These are phyloP conservation scores for Xylaria sp. DNA, from an alignment of 2,329 filamentous ascomycete genomes.

Conservation along the genomic window DNA sequence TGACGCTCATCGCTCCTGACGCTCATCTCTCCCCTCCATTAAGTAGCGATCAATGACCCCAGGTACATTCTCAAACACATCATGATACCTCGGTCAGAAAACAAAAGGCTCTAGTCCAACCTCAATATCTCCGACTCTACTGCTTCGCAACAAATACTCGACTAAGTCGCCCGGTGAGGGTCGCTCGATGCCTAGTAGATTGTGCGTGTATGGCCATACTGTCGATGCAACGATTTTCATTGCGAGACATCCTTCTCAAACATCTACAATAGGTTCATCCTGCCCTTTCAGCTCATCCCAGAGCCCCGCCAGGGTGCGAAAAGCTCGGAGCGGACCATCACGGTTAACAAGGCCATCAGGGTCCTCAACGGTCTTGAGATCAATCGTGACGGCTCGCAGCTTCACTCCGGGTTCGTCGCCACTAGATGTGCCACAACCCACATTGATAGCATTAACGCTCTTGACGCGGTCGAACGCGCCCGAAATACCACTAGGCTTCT, in stretches of 20 bases:
- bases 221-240: not conserved
- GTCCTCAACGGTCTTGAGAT: constrained; percentile 26
- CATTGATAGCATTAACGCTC: constrained; percentile 40
- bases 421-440: constrained; percentile 22
- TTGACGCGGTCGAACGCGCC: constrained; percentile 35
- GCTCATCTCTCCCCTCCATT: not conserved
- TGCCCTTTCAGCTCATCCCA: constrained; percentile 7
- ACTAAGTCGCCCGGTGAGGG: not conserved
- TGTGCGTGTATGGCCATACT: not conserved
- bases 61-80: not conserved
- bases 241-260: not conserved
- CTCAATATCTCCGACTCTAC: not conserved
- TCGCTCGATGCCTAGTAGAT: not conserved
- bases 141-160: not conserved
- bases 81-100: not conserved
- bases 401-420: constrained; percentile 25
- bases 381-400: constrained; percentile 20
- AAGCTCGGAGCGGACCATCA: constrained; percentile 32
- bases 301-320: constrained; percentile 30
- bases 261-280: not conserved
- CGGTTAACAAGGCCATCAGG: constrained; percentile 35
- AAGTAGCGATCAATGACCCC: not conserved
- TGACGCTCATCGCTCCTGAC: not conserved
- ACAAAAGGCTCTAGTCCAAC: not conserved
- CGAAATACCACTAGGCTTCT: constrained; percentile 36